Percentiles rank a stretch among this genome's conserved stretches.
These are phyloP conservation scores for Spathaspora passalidarum DNA, from an alignment of 805 yeast species.

Conservation along the genomic window DNA sequence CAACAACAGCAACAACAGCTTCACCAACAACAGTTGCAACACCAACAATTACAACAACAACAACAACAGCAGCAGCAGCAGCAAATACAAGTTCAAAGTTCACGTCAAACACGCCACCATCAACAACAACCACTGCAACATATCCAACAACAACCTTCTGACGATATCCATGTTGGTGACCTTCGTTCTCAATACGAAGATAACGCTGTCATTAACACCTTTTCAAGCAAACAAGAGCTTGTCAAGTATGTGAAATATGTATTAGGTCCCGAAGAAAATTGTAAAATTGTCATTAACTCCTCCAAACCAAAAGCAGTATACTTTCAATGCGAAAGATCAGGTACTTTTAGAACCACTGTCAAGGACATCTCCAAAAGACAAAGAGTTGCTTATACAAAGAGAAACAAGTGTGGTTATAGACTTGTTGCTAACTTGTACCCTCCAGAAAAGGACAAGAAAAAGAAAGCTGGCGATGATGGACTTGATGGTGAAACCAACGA, in stretches of 20 bases:
- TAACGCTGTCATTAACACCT: conserved; percentile 30
- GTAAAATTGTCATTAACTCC: conserved; percentile 45
- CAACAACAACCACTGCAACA: conserved; percentile 6
- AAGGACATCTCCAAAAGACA: conserved; percentile 44
- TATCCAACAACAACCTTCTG: conserved; percentile 8
- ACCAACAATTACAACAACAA: conserved; percentile 5
- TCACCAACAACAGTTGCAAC: conserved; percentile 2
- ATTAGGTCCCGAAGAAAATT: conserved; percentile 34
- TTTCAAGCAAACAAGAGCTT: conserved; percentile 23
- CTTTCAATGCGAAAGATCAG: conserved; percentile 46
- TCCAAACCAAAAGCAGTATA: conserved; percentile 48
- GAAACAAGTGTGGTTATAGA: conserved; percentile 45
- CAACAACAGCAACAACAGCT: conserved; percentile 8
- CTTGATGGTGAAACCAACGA: conserved; percentile 24
- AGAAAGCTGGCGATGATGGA: conserved; percentile 10
- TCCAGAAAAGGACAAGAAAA: conserved; percentile 41
- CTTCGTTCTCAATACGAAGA: conserved; percentile 24
- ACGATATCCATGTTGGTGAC: conserved; percentile 12
- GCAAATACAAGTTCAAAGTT: no score
- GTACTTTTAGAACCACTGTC: conserved; percentile 45
- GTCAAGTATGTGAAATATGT: conserved; percentile 35
- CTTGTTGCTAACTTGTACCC: conserved; percentile 44
- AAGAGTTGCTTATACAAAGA: conserved; percentile 45
- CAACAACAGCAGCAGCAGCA: conserved; percentile 4
- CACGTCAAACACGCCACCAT: no score